These are phyloP conservation scores for Eimeria necatrix DNA, from an alignment of 169 alveolate species.

Conservation along the genomic window DNA sequence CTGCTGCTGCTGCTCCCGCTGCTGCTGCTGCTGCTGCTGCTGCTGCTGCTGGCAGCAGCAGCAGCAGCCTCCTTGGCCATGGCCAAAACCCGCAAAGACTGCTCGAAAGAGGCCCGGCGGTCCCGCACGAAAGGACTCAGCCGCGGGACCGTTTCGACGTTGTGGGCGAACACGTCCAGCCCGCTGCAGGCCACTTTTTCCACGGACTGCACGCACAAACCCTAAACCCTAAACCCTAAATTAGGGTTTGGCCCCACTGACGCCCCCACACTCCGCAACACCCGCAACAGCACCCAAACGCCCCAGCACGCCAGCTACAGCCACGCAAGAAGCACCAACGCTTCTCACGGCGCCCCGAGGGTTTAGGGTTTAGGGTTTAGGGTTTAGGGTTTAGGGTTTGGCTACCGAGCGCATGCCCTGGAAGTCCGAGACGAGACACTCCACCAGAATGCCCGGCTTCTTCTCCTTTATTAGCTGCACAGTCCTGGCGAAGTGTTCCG, in stretches of 20 bases:
- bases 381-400: conserved; percentile 54
- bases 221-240: conserved; percentile 20
- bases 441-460: conserved; percentile 85
- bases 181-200: conserved; percentile 83
- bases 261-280: neutral
- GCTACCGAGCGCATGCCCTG: conserved; percentile 77
- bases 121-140: conserved; percentile 85
- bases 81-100: conserved; percentile 81
- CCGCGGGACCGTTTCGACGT: conserved; percentile 87
- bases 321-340: neutral
- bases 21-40: conserved; percentile 83
- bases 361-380: conserved; percentile 32
- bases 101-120: conserved; percentile 83
- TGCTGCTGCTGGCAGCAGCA: conserved; percentile 88
- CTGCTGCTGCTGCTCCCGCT: conserved; percentile 81
- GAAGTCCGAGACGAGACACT: conserved; percentile 87
- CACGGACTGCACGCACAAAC: conserved; percentile 71
- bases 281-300: neutral
- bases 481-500: conserved; percentile 87
- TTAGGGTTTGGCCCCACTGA: no score
- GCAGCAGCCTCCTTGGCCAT: conserved; percentile 85
- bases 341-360: neutral
- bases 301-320: neutral
- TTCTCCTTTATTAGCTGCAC: conserved; percentile 83
- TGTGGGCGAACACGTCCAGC: conserved; percentile 88